Conservation (phyloP, 768 basidiomycete species). For the Pholiota conissans region DNA sequence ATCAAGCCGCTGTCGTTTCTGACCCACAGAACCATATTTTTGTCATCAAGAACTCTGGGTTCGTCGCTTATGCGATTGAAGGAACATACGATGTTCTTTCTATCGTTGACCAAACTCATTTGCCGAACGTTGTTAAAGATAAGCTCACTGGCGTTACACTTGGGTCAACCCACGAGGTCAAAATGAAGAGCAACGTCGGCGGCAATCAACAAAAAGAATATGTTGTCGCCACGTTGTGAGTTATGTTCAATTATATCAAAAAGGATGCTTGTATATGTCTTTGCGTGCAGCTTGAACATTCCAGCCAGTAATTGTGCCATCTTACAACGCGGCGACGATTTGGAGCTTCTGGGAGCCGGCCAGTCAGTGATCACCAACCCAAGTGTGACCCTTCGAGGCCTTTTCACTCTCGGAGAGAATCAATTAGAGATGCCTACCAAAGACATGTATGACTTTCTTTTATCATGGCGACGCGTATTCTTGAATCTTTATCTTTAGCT, state of each 20-base stretch:
- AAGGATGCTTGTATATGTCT: constrained; percentile 1
- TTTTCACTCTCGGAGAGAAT: constrained; percentile 82
- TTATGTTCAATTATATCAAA: not conserved
- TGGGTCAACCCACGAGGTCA: constrained; percentile 79
- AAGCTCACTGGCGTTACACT: constrained; percentile 58
- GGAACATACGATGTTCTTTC: constrained; percentile 80
- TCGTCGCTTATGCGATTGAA: constrained; percentile 75
- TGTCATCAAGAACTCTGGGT: constrained; percentile 76
- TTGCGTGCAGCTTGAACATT: constrained; percentile 61
- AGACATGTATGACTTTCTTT: constrained; percentile 59
- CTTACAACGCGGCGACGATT: constrained; percentile 77
- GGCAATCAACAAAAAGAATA: constrained; percentile 53
- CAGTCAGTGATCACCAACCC: constrained; percentile 86
- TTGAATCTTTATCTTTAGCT: constrained; percentile 38
- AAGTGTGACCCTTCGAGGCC: constrained; percentile 75
- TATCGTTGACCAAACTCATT: constrained; percentile 83
- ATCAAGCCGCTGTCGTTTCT: constrained; percentile 74
- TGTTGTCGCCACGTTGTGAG: constrained; percentile 77
- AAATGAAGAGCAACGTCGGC: constrained; percentile 64
- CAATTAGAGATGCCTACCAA: constrained; percentile 88
- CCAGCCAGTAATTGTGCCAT: constrained; percentile 89
- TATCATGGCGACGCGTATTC: not conserved
- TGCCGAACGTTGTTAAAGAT: constrained; percentile 60
- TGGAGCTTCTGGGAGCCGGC: constrained; percentile 76
- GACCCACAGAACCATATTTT: constrained; percentile 81